A percentile compares a stretch with the other conserved stretches of the same genome.
Evolutionary conservation across 768 basidiomycete genomes (phyloP).

Genomic region (Psilocybe cyanescens): DNA sequence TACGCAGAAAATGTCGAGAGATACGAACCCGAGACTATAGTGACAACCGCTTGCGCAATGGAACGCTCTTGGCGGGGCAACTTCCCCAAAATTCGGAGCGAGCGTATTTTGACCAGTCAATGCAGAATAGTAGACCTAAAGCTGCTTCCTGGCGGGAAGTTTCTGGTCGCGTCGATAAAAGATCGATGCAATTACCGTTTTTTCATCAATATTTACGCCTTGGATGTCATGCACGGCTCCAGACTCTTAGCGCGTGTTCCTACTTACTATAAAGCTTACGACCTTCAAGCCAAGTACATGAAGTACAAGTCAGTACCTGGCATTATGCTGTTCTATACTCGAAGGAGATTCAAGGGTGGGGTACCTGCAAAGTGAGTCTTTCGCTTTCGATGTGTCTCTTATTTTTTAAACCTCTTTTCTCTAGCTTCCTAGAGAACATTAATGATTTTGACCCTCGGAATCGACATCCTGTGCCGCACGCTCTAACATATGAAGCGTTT

Average conservation of each 20-base stretch:
- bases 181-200: constrained; percentile 47
- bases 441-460: constrained; percentile 41
- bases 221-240: constrained; percentile 56
- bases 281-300: constrained; percentile 66
- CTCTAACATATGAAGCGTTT: constrained; percentile 24
- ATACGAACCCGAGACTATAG: constrained; percentile 58
- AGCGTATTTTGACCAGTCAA: constrained; percentile 30
- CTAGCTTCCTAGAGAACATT: constrained; percentile 28
- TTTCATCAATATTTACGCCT: constrained; percentile 53
- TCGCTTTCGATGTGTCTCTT: not conserved
- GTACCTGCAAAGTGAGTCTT: constrained; percentile 23
- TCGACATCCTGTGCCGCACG: constrained; percentile 15
- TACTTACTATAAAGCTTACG: constrained; percentile 55
- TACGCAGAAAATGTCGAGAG: constrained; percentile 41
- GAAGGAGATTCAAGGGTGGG: constrained; percentile 37
- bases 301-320: constrained; percentile 44
- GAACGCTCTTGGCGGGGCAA: constrained; percentile 60
- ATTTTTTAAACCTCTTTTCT: not conserved
- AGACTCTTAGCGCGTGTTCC: constrained; percentile 52
- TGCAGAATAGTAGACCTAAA: constrained; percentile 54
- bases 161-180: constrained; percentile 62
- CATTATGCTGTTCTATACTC: constrained; percentile 59
- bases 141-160: constrained; percentile 69
- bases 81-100: constrained; percentile 36
- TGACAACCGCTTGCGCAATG: constrained; percentile 61